phyloP scores from a whole-genome alignment of 169 alveolate species.

The Theileria annulata region DNA sequence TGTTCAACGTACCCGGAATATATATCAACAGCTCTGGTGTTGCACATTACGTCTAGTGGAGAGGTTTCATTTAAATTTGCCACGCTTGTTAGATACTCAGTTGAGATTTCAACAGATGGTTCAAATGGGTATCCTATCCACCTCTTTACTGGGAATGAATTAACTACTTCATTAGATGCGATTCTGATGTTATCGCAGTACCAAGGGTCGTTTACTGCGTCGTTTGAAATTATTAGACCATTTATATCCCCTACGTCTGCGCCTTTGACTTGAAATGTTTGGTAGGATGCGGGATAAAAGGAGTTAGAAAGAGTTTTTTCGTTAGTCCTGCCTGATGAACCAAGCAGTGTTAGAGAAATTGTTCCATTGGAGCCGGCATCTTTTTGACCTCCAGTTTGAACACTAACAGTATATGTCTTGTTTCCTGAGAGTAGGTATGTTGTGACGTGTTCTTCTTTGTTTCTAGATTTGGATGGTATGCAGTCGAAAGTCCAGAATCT shows the following conservation, averaged over 20 bases:
- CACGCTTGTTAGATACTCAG: slow-evolving; percentile 62
- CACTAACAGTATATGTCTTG: slow-evolving; percentile 72
- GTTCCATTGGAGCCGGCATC: slow-evolving; percentile 82
- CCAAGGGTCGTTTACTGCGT: slow-evolving; percentile 83
- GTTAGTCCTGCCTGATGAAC: slow-evolving; percentile 78
- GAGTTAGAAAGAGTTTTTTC: slow-evolving; percentile 74
- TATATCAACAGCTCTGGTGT: slow-evolving; percentile 63
- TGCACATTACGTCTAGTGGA: slow-evolving; percentile 64
- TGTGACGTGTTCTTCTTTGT: slow-evolving; percentile 59
- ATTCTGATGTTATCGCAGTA: slow-evolving; percentile 81
- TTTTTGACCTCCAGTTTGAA: slow-evolving; percentile 77
- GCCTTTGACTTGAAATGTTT: slow-evolving; percentile 78
- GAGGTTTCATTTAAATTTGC: slow-evolving; percentile 62
- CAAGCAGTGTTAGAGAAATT: slow-evolving; percentile 73
- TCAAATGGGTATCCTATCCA: slow-evolving; percentile 85
- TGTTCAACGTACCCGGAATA: slow-evolving; percentile 51
- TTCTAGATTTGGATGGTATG: slow-evolving; percentile 70
- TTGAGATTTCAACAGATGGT: slow-evolving; percentile 66
- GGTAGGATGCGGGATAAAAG: slow-evolving; percentile 69
- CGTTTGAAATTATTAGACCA: slow-evolving; percentile 77
- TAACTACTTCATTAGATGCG: slow-evolving; percentile 66
- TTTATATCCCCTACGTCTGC: slow-evolving; percentile 83
- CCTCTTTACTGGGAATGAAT: slow-evolving; percentile 77
- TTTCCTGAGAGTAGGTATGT: slow-evolving; percentile 64
- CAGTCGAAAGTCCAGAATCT: slow-evolving; percentile 89